Conservation (phyloP, 495 filamentous ascomycete genomes). For the Neurospora tetraspora region DNA sequence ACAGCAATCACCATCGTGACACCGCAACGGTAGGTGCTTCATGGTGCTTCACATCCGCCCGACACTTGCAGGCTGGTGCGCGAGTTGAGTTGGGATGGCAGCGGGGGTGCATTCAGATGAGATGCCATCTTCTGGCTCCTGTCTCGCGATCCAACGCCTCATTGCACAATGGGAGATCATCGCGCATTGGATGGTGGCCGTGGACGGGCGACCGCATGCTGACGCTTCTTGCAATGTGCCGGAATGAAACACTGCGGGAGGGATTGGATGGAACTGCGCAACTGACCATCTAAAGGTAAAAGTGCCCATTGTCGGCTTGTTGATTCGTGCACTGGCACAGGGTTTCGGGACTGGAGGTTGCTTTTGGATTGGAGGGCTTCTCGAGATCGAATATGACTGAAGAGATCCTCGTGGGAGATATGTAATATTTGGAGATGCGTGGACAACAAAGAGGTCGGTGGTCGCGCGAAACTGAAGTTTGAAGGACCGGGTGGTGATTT, state of each 20-base stretch:
- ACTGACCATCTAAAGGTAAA: constrained; percentile 48
- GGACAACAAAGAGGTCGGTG: background rate
- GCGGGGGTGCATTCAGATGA: background rate
- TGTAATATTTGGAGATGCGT: background rate
- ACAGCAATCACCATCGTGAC: constrained; percentile 9
- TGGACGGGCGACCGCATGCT: background rate
- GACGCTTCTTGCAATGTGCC: background rate
- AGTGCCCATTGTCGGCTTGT: constrained; percentile 31
- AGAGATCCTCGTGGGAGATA: background rate
- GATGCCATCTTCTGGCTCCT: constrained; percentile 2
- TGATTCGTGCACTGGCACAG: background rate
- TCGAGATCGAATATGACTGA: background rate
- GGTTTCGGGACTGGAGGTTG: background rate
- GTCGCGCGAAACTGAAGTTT: background rate
- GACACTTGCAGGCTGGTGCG: constrained; percentile 2
- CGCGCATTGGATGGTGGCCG: background rate
- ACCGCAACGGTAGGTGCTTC: background rate
- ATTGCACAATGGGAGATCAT: background rate
- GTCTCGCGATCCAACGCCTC: constrained; percentile 4
- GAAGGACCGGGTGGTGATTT: background rate
- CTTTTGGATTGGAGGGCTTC: background rate
- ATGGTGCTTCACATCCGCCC: constrained; percentile 5
- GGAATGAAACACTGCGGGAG: background rate
- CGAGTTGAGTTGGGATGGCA: constrained; percentile 2
- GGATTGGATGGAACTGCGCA: background rate